Conservation (phyloP, 2,329 filamentous ascomycete species). For the Pseudocercospora crystallina region DNA sequence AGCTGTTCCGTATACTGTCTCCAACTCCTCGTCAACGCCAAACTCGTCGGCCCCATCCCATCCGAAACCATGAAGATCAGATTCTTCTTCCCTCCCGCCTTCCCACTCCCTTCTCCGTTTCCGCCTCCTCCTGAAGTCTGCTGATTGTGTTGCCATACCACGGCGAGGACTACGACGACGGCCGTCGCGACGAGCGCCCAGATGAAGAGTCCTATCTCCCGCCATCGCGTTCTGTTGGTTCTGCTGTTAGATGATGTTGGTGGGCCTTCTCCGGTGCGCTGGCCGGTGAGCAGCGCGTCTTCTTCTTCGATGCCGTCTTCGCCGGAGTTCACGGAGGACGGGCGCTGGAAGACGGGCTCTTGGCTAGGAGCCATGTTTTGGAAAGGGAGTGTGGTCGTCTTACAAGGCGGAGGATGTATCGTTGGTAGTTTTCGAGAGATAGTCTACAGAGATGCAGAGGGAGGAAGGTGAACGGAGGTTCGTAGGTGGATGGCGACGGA, state of each 20-base stretch:
- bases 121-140: conserved; percentile 14
- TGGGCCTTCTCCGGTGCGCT: conserved; percentile 38
- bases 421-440: background rate
- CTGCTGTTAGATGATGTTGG: conserved; percentile 18
- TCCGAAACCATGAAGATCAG: conserved; percentile 99
- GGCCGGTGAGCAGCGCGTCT: conserved; percentile 61
- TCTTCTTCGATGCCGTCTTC: conserved; percentile 59
- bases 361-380: conserved; percentile 37
- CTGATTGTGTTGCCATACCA: conserved; percentile 67
- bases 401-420: background rate
- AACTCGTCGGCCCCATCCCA: conserved; percentile 92
- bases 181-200: conserved; percentile 83
- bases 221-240: conserved; percentile 57
- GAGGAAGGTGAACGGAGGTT: too few species aligned
- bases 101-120: conserved; percentile 24
- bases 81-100: conserved; percentile 70
- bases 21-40: conserved; percentile 83
- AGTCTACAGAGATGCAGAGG: too few species aligned
- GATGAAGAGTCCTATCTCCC: conserved; percentile 72
- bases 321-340: conserved; percentile 57
- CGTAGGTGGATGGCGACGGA: too few species aligned
- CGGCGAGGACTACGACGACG: conserved; percentile 74
- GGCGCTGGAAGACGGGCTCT: conserved; percentile 55
- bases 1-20: conserved; percentile 73
- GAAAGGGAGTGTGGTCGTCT: background rate